Conservation (phyloP, 2,329 filamentous ascomycete genomes). For the Hymenoscyphus infarciens region DNA sequence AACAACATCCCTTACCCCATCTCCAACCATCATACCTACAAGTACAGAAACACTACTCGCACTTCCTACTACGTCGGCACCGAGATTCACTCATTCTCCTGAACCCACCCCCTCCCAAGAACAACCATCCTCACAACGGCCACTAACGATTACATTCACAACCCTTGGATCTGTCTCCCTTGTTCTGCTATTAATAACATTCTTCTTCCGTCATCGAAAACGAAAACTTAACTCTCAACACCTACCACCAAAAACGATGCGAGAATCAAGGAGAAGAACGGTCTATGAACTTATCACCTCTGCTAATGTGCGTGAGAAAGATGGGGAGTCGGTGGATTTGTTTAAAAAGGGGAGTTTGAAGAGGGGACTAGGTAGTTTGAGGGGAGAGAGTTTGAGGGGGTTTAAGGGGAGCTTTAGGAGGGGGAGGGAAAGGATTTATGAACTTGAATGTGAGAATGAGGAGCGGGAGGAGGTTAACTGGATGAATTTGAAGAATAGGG, state of each 20-base stretch:
- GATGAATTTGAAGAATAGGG: background rate
- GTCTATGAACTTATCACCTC: background rate
- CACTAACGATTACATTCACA: background rate
- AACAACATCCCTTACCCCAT: background rate
- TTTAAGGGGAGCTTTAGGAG: background rate
- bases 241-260: too few relatives aligned
- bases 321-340: background rate
- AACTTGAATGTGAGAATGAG: background rate
- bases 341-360: background rate
- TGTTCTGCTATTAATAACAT: background rate
- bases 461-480: background rate
- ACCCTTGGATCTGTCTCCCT: background rate
- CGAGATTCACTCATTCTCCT: background rate
- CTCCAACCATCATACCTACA: background rate
- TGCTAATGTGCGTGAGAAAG: background rate
- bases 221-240: too few relatives aligned
- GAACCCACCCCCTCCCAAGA: background rate
- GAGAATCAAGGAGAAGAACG: background rate
- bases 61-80: background rate
- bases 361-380: background rate
- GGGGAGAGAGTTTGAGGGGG: background rate
- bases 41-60: background rate
- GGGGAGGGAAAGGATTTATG: background rate
- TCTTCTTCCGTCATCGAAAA: background rate
- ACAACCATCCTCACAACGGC: background rate